Base-by-base conservation (phyloP, 495 filamentous ascomycete species). In the Jackrogersella minutella region DNA sequence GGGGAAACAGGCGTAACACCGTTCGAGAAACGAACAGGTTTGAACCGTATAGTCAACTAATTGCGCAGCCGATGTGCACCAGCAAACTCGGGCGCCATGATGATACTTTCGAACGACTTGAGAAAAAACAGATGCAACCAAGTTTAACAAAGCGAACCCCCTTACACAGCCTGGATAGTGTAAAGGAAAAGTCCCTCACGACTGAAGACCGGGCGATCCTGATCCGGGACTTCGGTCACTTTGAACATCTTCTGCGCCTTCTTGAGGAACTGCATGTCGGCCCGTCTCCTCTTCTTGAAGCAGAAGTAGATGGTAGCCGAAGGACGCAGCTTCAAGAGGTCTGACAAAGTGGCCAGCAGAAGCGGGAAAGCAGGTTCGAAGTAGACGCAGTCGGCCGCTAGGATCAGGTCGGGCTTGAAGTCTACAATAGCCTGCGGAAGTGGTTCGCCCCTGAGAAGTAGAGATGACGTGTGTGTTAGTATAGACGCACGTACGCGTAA, bases 321-420 rank as follows among this genome's bases (percentile, higher is more conserved):
- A 1, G 85, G 79, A 14, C 81, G 79, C 24, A 82, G 71, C 37
- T 55, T 82, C 36, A 90, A 69, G 56, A 91, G 78, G 41, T 86
- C 83, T 56, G 83, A 76, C 65, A 99, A 74, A n/a, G 95, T 97
- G 62, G 87, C 77, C 67, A 93, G 82, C 30, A 99, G 82, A 26
- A 96, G 81, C 40, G 93, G 93, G 73, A 98, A 98, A 2, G 93
- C 90, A 2, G 94, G 92, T 75, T 99, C 94, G 70, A 96, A 96
- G 82, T 98, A 99, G 49, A 96, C 93, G 79, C 95, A 98, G 75
- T 99, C 95, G 5, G 93, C 95, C 9, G 95, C 95, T 9, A 99
- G 85, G 57, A 99, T 86, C 39, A 94, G 80, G 63, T 95, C 88
- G 10, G 93, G 90, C 60, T 84, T 82, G 43, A 74, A 66, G 28